Percentiles rank a stretch among this genome's conserved stretches.
These are phyloP conservation scores for Geotrichum candidum DNA, from an alignment of 1,139 yeast genomes.

Conservation along the genomic window DNA sequence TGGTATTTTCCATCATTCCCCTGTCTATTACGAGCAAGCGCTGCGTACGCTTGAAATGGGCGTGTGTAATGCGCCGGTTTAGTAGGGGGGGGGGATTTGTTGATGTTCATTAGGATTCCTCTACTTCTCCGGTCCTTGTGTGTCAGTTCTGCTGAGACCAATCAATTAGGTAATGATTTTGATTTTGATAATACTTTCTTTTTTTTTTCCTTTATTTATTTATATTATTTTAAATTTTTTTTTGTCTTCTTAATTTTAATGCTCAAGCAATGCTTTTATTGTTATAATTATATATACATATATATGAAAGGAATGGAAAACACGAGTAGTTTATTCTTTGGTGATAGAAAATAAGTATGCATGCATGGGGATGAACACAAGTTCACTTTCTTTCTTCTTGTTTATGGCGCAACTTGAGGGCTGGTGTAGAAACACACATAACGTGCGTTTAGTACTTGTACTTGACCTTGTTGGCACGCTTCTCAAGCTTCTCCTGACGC, in stretches of 20 bases:
- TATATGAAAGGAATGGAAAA: too few relatives aligned
- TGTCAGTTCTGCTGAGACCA: neutral
- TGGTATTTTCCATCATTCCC: conserved; percentile 35
- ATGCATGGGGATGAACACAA: neutral
- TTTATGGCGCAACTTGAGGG: too few relatives aligned
- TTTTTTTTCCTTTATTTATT: too few relatives aligned
- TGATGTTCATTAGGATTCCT: neutral
- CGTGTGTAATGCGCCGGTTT: conserved; percentile 25
- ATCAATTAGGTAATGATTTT: too few relatives aligned
- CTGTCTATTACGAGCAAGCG: conserved; percentile 34
- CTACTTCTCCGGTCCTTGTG: neutral
- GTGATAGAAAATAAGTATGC: neutral
- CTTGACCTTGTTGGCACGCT: conserved; percentile 27
- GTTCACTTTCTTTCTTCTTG: neutral
- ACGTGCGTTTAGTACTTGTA: neutral
- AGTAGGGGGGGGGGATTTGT: neutral
- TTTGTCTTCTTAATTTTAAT: too few relatives aligned
- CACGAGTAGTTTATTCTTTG: too few relatives aligned
- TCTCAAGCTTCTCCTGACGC: conserved; percentile 50
- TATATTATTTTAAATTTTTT: too few relatives aligned
- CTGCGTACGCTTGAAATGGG: conserved; percentile 30
- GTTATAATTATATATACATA: too few relatives aligned
- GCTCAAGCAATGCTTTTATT: too few relatives aligned
- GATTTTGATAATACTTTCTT: too few relatives aligned
- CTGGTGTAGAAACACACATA: neutral